Evolutionary conservation across 805 yeast species (phyloP), one percentile per base, ranked within the genome.

Genomic region (Lipomyces spencermartinsiae): DNA sequence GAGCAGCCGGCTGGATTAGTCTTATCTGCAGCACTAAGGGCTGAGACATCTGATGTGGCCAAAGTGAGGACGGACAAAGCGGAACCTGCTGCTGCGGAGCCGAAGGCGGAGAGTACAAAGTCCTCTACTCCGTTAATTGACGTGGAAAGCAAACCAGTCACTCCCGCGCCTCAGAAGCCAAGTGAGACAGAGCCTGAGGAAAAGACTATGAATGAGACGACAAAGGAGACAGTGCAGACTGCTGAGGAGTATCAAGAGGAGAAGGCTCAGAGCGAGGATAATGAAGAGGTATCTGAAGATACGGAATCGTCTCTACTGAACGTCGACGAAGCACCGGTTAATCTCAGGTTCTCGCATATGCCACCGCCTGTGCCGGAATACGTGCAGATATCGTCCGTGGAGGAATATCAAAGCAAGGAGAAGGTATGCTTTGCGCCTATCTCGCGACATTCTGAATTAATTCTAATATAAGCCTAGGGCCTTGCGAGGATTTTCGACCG

Each of bases 291-390:
- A 58, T 19, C 16, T 12, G 61, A 56, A 16, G 49, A n/a, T 16
- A 14, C 22, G n/a, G 49, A 43, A 7, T 3, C 3, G 4, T 43
- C 49, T 10, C n/a, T 53, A 31, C 31, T 53, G 56, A 53, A 53
- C 34, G 9, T 53, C 6, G 56, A 53, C 12, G 56, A 53, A 8
- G 34, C 56, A 25, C 56, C 56, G 0, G 16, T 53, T 22, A 53
- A 31, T 25, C 16, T 53, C 16, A 53, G 22, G n/a, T 53, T 31
- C 19, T 25, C 31, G 56, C 19, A 10, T 9, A 22, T 53, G 34
- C 56, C 64, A 9, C 64, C 64, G 22, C 25, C 39, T 1, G 63
- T 66, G 19, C 69, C 69, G 10, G 66, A 66, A 16, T 59, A 64
- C 53, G 12, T 56, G 10, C 57, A n/a, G 7, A 16, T 60, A 49